Percentiles rank a stretch among this genome's conserved stretches.
These are phyloP conservation scores for Fusarium redolens DNA, from an alignment of 2,329 filamentous ascomycete genomes.

Conservation along the genomic window DNA sequence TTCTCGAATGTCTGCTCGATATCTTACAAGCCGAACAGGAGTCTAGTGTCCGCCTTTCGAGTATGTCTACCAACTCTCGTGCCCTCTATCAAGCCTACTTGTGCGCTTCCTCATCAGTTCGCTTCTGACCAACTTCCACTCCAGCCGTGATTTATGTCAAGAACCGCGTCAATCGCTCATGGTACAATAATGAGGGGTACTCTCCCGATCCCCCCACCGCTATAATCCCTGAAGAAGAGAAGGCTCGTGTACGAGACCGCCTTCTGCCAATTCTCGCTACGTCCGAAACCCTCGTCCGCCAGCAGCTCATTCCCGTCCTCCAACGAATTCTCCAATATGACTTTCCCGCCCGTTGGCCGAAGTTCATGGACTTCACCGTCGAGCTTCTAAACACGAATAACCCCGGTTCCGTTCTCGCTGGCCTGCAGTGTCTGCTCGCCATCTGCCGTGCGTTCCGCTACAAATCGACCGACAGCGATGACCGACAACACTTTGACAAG, in stretches of 20 bases:
- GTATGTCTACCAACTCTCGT: constrained; percentile 65
- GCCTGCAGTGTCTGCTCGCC: constrained; percentile 91
- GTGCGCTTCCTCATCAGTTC: constrained; percentile 36
- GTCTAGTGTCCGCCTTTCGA: constrained; percentile 83
- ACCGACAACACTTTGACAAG: constrained; percentile 87
- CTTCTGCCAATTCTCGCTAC: constrained; percentile 89
- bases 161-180: constrained; percentile 94
- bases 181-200: constrained; percentile 82
- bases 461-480: constrained; percentile 81
- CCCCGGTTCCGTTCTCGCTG: constrained; percentile 87
- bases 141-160: constrained; percentile 97
- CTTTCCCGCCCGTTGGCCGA: constrained; percentile 93
- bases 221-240: constrained; percentile 88
- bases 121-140: constrained; percentile 27
- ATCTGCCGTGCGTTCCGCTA: constrained; percentile 97
- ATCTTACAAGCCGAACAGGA: constrained; percentile 92
- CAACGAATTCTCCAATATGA: constrained; percentile 97
- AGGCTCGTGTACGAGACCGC: constrained; percentile 85
- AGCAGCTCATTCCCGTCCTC: constrained; percentile 92
- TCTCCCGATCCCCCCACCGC: constrained; percentile 67
- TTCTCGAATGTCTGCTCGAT: constrained; percentile 89
- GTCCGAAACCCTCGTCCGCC: constrained; percentile 83
- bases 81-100: constrained; percentile 29
- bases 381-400: constrained; percentile 90
- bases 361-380: constrained; percentile 92